A percentile compares a stretch with the other conserved stretches of the same genome.
phyloP scores from a whole-genome alignment of 371 early-diverging fungal species.

The Circinella umbellata region DNA sequence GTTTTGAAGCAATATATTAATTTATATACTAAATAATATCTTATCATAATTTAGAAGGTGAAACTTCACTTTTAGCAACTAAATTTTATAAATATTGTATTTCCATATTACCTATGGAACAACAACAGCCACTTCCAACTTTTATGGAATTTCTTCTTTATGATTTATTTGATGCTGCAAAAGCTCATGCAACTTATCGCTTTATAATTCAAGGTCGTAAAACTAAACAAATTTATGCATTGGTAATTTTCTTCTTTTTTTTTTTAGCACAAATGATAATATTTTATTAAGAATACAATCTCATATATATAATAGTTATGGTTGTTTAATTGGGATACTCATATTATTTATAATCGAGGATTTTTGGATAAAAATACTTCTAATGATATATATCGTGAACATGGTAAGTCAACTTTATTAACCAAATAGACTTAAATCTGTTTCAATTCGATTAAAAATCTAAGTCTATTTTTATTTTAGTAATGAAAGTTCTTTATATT shows the following conservation, averaged over 20 bases:
- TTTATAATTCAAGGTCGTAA: constrained; percentile 52
- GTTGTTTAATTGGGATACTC: constrained; percentile 60
- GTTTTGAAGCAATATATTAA: background rate
- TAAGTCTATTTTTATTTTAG: constrained; percentile 21
- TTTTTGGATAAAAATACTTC: constrained; percentile 17
- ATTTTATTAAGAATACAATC: no score
- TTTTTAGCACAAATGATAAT: no score
- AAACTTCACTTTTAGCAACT: constrained; percentile 32
- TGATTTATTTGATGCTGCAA: constrained; percentile 55
- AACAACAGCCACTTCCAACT: constrained; percentile 8
- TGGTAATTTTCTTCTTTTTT: constrained; percentile 30
- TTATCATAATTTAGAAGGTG: constrained; percentile 13
- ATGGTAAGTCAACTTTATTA: constrained; percentile 20
- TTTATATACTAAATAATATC: no score
- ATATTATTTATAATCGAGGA: constrained; percentile 43
- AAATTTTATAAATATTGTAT: constrained; percentile 53
- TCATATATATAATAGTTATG: constrained; percentile 33
- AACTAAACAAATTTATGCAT: constrained; percentile 29
- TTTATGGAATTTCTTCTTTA: constrained; percentile 45
- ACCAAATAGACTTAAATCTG: background rate
- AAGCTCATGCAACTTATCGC: constrained; percentile 54
- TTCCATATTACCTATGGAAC: constrained; percentile 6
- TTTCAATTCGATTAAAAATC: background rate
- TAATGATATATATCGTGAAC: constrained; percentile 19
- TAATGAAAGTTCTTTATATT: constrained; percentile 54